Evolutionary conservation across 2,329 filamentous ascomycete genomes (phyloP).

Genomic region (Fusarium devonianum): DNA sequence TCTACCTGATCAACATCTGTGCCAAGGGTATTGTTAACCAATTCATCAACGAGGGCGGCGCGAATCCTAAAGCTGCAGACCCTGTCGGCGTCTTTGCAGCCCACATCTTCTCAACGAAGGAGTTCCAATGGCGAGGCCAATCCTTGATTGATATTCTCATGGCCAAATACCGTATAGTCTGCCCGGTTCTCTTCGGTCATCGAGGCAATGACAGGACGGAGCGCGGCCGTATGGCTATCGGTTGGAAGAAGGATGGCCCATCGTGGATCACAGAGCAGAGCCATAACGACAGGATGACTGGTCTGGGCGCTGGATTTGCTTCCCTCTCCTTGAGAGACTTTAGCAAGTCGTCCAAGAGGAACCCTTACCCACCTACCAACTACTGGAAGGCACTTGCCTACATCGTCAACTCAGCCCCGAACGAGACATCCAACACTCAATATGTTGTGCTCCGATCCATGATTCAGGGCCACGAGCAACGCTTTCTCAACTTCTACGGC

Average conservation of each 20-base stretch:
- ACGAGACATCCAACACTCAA: slow-evolving; percentile 75
- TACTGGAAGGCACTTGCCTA: slow-evolving; percentile 84
- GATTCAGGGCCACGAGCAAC: slow-evolving; percentile 74
- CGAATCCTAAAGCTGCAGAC: slow-evolving; percentile 72
- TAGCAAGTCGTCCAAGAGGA: slow-evolving; percentile 69
- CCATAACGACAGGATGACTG: slow-evolving; percentile 85
- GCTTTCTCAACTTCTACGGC: slow-evolving; percentile 84
- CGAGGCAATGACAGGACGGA: slow-evolving; percentile 77
- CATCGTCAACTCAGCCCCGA: slow-evolving; percentile 76
- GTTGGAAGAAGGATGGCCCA: slow-evolving; percentile 72
- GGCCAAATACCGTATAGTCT: slow-evolving; percentile 80
- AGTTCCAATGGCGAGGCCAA: slow-evolving; percentile 71
- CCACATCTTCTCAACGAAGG: slow-evolving; percentile 74
- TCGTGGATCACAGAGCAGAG: slow-evolving; percentile 71
- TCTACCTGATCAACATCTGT: slow-evolving; percentile 81
- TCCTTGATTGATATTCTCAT: slow-evolving; percentile 84
- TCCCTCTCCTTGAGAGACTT: slow-evolving; percentile 86
- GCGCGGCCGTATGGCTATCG: slow-evolving; percentile 70
- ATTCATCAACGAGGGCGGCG: slow-evolving; percentile 70
- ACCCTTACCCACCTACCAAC: slow-evolving; percentile 78
- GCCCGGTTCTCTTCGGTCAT: slow-evolving; percentile 86
- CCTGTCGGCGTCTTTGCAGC: slow-evolving; percentile 80
- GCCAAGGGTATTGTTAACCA: slow-evolving; percentile 76
- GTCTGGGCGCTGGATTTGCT: slow-evolving; percentile 83
- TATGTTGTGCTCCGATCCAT: slow-evolving; percentile 74